Base-by-base conservation (phyloP, 352 stramenopile species). In the Globisporangium radiosum region DNA sequence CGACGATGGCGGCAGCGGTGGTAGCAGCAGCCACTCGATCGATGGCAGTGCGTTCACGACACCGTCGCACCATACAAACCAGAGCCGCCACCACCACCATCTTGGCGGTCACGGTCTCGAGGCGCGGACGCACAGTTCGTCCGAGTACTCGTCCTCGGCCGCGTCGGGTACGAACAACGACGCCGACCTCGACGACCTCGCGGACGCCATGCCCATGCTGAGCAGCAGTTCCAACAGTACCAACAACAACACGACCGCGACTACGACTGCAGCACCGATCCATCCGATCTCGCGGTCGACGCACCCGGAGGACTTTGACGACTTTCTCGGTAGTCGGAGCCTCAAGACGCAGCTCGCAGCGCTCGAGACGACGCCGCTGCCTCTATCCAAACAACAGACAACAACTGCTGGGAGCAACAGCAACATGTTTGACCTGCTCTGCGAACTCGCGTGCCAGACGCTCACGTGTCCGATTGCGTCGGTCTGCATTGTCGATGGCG, bases 351-450 rank as follows among this genome's bases (percentile, higher is more conserved):
- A 86, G 54, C 56, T 86, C 37, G 64, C 57, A 15, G 73, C 72
- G 19, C 79, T 87, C 74, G 75, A 85, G 47, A 3, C 25, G 25
- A 33, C 25, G 25, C 25, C 25, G 25, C 25, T 33, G 25, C 25
- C 25, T 3, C 25, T 33, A 33, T 33, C 25, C 25, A 33, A 33
- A 33, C 70, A 79, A 52, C 71, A 80, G 59, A 79, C 77, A 25
- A 61, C 70, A 10, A 65, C 54, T 15, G 60, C 68, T 1, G 68
- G 64, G 44, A 75, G 70, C 56, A 73, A 72, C 62, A 84, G 75
- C 69, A 88, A 87, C 68, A 90, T 89, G 80, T 90, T 90, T 25
- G 80, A 85, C 51, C 68, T 92, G 33, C 70, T 92, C 43, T 92
- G 83, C 59, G 83, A 90, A 54, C 69, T 92, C 49, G 83, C 83